Evolutionary conservation across 2,329 filamentous ascomycete species (phyloP), one percentile per base, ranked within the genome.

Genomic region (Ascochyta koolunga): DNA sequence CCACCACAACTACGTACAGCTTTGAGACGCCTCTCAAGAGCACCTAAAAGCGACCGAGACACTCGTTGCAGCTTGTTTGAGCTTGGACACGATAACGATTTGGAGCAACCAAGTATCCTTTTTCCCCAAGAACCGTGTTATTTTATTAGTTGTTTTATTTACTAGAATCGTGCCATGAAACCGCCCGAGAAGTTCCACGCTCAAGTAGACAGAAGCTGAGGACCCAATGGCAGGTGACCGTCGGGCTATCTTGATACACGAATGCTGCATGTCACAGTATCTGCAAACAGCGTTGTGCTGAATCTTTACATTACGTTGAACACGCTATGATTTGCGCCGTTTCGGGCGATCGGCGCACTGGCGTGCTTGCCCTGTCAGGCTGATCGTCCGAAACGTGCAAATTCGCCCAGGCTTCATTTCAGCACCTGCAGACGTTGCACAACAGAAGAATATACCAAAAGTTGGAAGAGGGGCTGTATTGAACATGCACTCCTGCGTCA

Each of bases 291-390:
- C 37, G 24, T 46, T 50, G 38, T 38, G 24, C 43, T 37, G 21
- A 41, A 40, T 45, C 40, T 38, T 38, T 13, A 41, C 8, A 49
- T 54, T 54, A 50, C 51, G 51, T 54, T 54, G 51, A 54, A 42
- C 51, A 27, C 51, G 51, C 51, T 54, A 49, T 50, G 45, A n/a
- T n/a, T n/a, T n/a, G n/a, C n/a, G n/a, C n/a, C n/a, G n/a, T n/a
- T n/a, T n/a, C n/a, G n/a, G n/a, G n/a, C n/a, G n/a, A n/a, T n/a
- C n/a, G n/a, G n/a, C n/a, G n/a, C n/a, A n/a, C n/a, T n/a, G n/a
- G n/a, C n/a, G n/a, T n/a, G n/a, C n/a, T n/a, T n/a, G n/a, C n/a
- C n/a, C n/a, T n/a, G 51, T 44, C 49, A 49, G 49, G 51, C 36
- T 45, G 51, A 54, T 54, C 51, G 40, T 36, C 39, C 45, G 5